Evolutionary conservation across 768 basidiomycete genomes (phyloP).

Genomic region (Epithele typhae): DNA sequence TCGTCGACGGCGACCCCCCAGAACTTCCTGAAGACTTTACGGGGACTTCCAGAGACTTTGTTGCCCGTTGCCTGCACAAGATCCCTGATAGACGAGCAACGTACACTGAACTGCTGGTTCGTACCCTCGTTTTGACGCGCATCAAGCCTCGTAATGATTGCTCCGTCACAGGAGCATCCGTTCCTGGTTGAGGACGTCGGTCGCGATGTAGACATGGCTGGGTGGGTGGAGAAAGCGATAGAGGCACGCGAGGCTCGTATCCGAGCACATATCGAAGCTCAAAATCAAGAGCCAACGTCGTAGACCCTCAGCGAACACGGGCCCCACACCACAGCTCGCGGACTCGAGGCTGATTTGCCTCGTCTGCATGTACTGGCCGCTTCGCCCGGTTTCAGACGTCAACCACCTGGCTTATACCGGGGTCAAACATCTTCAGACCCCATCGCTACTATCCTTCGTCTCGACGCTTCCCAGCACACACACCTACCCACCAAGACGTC

Average conservation of each 20-base stretch:
- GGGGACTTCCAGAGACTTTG: constrained; percentile 75
- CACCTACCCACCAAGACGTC: too few species aligned
- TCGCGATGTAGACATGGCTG: constrained; percentile 76
- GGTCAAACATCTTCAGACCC: too few species aligned
- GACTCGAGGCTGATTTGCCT: too few species aligned
- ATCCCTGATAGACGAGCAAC: constrained; percentile 74
- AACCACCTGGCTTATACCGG: too few species aligned
- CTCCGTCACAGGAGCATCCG: constrained; percentile 56
- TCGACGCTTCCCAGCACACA: too few species aligned
- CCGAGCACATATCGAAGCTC: constrained; percentile 16
- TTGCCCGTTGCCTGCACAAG: constrained; percentile 77
- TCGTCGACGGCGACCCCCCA: constrained; percentile 92
- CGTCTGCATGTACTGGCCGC: too few species aligned
- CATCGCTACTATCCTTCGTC: too few species aligned
- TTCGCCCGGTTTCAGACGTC: too few species aligned
- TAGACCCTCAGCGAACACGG: too few species aligned
- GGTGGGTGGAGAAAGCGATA: constrained; percentile 66
- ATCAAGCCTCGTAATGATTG: too few species aligned
- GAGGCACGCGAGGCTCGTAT: constrained; percentile 21
- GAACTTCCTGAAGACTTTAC: constrained; percentile 72
- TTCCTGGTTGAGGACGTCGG: constrained; percentile 62
- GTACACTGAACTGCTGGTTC: constrained; percentile 76
- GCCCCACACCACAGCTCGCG: too few species aligned
- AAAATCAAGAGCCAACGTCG: neutral
- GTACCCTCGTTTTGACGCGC: neutral